These are phyloP conservation scores for Blastomyces percursus DNA, from an alignment of 2,329 filamentous ascomycete species.

Conservation along the genomic window DNA sequence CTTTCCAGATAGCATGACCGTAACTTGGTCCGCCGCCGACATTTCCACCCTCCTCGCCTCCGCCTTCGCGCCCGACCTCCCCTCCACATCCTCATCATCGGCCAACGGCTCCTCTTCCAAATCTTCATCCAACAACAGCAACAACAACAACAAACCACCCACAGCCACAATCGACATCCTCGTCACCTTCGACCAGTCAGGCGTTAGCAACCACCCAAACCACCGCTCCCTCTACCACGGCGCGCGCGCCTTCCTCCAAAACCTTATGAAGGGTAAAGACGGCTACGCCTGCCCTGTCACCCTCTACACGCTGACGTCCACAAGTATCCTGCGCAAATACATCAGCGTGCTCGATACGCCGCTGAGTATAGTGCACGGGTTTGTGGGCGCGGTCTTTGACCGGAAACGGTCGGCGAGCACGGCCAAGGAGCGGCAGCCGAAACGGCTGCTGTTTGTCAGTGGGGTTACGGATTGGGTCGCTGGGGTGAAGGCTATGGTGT, in stretches of 20 bases:
- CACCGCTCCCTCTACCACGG: constrained; percentile 83
- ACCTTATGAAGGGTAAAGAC: constrained; percentile 51
- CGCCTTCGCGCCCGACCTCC: constrained; percentile 60
- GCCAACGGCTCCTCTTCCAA: constrained; percentile 16
- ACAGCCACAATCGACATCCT: constrained; percentile 61
- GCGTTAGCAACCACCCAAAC: constrained; percentile 84
- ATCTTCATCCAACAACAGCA: constrained; percentile 16
- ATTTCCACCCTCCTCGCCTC: constrained; percentile 60
- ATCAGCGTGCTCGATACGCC: constrained; percentile 62
- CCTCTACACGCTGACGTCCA: constrained; percentile 71
- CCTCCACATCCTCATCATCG: constrained; percentile 18
- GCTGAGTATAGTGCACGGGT: constrained; percentile 53
- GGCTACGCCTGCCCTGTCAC: constrained; percentile 64
- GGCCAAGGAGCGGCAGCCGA: constrained; percentile 9
- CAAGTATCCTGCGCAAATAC: constrained; percentile 71
- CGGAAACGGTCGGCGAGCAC: constrained; percentile 3
- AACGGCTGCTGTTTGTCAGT: constrained; percentile 57
- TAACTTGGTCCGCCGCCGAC: constrained; percentile 59
- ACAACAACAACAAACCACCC: constrained; percentile 31
- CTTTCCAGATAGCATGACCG: constrained; percentile 84
- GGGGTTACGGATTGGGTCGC: constrained; percentile 51
- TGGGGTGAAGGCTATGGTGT: constrained; percentile 78
- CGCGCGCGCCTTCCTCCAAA: constrained; percentile 58
- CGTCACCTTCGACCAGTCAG: constrained; percentile 76
- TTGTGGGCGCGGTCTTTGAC: constrained; percentile 28